A percentile compares a stretch with the other conserved stretches of the same genome.
Conservation (phyloP, 768 basidiomycete species). For the Rubroboletus pulcherrimus region DNA sequence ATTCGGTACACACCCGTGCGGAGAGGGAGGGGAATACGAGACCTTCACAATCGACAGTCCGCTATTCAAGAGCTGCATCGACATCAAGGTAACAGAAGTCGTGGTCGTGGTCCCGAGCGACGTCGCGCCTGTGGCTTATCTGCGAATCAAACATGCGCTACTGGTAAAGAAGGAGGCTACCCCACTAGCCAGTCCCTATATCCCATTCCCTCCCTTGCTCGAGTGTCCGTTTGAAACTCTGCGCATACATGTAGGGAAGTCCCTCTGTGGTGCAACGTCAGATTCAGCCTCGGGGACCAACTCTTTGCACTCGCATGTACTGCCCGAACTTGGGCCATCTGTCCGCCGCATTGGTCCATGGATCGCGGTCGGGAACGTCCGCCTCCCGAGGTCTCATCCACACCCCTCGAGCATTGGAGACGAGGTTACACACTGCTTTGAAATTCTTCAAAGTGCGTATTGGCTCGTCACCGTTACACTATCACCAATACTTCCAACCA, state of each 20-base stretch:
- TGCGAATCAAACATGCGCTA: constrained; percentile 69
- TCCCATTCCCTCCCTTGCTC: constrained; percentile 50
- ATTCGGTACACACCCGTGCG: constrained; percentile 92
- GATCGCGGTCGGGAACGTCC: constrained; percentile 65
- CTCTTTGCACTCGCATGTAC: not conserved
- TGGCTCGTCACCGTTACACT: not conserved
- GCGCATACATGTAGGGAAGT: constrained; percentile 8
- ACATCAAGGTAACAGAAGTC: constrained; percentile 62
- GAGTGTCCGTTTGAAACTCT: constrained; percentile 27
- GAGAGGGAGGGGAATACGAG: constrained; percentile 98
- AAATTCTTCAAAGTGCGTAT: constrained; percentile 52
- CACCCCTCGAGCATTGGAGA: constrained; percentile 63
- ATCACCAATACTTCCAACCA: constrained; percentile 25
- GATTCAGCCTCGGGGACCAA: not conserved
- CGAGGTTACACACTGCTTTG: constrained; percentile 71
- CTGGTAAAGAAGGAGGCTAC: constrained; percentile 52
- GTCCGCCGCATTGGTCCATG: constrained; percentile 49
- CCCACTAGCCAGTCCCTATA: constrained; percentile 1
- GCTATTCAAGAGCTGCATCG: constrained; percentile 74
- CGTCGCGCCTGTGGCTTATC: constrained; percentile 88
- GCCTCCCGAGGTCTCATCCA: constrained; percentile 13
- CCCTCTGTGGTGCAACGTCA: not conserved
- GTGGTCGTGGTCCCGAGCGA: constrained; percentile 78
- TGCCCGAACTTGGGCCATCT: constrained; percentile 9
- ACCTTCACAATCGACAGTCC: constrained; percentile 88